A percentile compares a stretch with the other conserved stretches of the same genome.
Evolutionary conservation across 139 green algal species (phyloP).

Genomic region (Chlorella sorokiniana): DNA sequence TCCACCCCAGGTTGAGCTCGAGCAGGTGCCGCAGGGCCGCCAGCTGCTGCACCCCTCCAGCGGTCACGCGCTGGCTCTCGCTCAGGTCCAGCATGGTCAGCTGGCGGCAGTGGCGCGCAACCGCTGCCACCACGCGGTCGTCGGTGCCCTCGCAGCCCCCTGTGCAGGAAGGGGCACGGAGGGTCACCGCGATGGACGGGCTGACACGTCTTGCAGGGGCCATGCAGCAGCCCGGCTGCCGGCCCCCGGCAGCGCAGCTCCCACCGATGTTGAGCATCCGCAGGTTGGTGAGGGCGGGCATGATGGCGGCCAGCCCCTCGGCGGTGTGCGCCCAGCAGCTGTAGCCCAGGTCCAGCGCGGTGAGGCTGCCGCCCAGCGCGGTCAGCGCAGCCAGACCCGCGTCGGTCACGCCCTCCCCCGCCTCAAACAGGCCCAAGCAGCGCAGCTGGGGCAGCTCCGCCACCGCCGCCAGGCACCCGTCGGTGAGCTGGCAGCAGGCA

Average conservation of each 20-base stretch:
- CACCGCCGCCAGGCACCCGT: slow-evolving; percentile 27
- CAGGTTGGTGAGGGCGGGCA: slow-evolving; percentile 18
- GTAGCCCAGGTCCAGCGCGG: slow-evolving; percentile 45
- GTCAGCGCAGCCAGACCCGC: slow-evolving; percentile 9
- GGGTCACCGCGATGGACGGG: too few relatives aligned
- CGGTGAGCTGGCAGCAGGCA: slow-evolving; percentile 45
- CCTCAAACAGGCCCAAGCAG: slow-evolving; percentile 43
- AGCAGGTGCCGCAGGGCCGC: background rate
- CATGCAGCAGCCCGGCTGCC: background rate
- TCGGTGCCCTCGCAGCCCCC: slow-evolving; percentile 23
- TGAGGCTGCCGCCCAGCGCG: background rate
- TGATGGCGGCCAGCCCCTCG: slow-evolving; percentile 15
- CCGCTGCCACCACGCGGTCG: slow-evolving; percentile 9
- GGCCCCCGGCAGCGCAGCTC: background rate
- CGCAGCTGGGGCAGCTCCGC: slow-evolving; percentile 14
- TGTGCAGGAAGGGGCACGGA: background rate
- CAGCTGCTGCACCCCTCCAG: slow-evolving; percentile 23
- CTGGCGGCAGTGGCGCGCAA: slow-evolving; percentile 7
- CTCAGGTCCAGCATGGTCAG: slow-evolving; percentile 37
- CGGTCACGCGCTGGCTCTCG: slow-evolving; percentile 40
- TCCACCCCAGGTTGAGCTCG: slow-evolving; percentile 44
- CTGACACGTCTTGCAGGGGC: background rate
- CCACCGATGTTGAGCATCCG: slow-evolving; percentile 40
- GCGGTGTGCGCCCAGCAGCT: slow-evolving; percentile 26
- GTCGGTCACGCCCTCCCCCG: slow-evolving; percentile 32